These are phyloP conservation scores for Fragilaria radians DNA, from an alignment of 108 stramenopile genomes.

Conservation along the genomic window DNA sequence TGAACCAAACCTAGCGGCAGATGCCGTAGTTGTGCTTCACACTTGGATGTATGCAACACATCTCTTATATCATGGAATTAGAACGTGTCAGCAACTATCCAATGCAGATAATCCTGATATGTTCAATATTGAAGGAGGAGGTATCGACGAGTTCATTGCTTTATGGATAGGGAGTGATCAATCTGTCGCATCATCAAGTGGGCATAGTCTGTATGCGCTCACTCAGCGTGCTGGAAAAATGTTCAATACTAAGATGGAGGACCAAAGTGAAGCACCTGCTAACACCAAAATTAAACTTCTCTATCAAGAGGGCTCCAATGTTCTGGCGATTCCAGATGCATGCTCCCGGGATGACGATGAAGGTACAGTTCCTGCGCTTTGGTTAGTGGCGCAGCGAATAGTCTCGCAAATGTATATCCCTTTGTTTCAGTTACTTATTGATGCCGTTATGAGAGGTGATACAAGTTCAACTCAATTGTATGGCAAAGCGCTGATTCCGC, in stretches of 20 bases:
- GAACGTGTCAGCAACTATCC: slow-evolving; percentile 42
- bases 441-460: slow-evolving; percentile 38
- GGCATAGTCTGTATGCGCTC: slow-evolving; percentile 63
- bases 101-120: slow-evolving; percentile 46
- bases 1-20: slow-evolving; percentile 25
- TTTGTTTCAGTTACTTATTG: slow-evolving; percentile 63
- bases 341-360: slow-evolving; percentile 35
- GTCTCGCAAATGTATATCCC: slow-evolving; percentile 58
- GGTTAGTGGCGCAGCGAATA: slow-evolving; percentile 49
- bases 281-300: slow-evolving; percentile 47
- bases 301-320: slow-evolving; percentile 46
- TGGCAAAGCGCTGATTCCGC: slow-evolving; percentile 62
- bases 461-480: slow-evolving; percentile 35
- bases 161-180: slow-evolving; percentile 68
- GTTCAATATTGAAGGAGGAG: slow-evolving; percentile 32
- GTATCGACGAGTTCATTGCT: slow-evolving; percentile 74
- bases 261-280: slow-evolving; percentile 36
- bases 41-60: slow-evolving; percentile 69
- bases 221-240: slow-evolving; percentile 36
- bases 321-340: slow-evolving; percentile 21
- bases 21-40: slow-evolving; percentile 46
- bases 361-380: slow-evolving; percentile 34
- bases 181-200: slow-evolving; percentile 37
- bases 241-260: slow-evolving; percentile 28
- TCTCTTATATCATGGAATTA: slow-evolving; percentile 47